A percentile compares a stretch with the other conserved stretches of the same genome.
Evolutionary conservation across 345 rosid genomes (phyloP).

Genomic region (Draba incana): DNA sequence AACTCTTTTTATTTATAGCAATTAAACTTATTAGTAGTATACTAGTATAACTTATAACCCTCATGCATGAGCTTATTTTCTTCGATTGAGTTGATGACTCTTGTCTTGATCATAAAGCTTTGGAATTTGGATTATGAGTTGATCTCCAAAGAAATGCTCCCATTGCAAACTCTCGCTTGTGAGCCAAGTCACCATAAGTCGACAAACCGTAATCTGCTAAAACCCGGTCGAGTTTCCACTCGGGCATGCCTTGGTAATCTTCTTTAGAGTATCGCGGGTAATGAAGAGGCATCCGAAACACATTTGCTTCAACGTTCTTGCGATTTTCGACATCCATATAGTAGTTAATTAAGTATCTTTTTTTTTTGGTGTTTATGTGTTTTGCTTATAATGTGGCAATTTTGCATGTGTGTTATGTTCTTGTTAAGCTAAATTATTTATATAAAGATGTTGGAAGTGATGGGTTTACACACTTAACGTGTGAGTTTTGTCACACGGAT

Average conservation of each 20-base stretch:
- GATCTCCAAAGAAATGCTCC: slow-evolving; percentile 72
- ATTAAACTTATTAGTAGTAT: neutral
- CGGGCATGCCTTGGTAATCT: slow-evolving; percentile 63
- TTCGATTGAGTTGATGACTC: slow-evolving; percentile 21
- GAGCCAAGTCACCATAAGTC: slow-evolving; percentile 48
- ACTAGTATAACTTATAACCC: neutral
- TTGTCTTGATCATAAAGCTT: slow-evolving; percentile 34
- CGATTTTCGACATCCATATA: slow-evolving; percentile 32
- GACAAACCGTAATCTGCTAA: slow-evolving; percentile 60
- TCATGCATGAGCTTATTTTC: slow-evolving; percentile 1
- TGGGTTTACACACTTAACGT: slow-evolving; percentile 29
- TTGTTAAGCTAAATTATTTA: neutral
- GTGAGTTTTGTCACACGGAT: slow-evolving; percentile 40
- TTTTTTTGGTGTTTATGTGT: neutral
- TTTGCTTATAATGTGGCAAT: slow-evolving; percentile 6
- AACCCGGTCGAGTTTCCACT: slow-evolving; percentile 62
- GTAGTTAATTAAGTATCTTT: neutral
- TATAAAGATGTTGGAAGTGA: slow-evolving; percentile 16
- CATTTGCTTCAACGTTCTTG: slow-evolving; percentile 24
- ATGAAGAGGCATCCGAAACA: slow-evolving; percentile 66
- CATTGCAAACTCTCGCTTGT: slow-evolving; percentile 63
- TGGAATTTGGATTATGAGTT: slow-evolving; percentile 25
- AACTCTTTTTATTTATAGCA: slow-evolving; percentile 6
- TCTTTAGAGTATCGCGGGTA: slow-evolving; percentile 59
- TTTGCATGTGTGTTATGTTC: slow-evolving; percentile 16